phyloP scores from a whole-genome alignment of 306 rosid genomes.

The Glycine latifolia region DNA sequence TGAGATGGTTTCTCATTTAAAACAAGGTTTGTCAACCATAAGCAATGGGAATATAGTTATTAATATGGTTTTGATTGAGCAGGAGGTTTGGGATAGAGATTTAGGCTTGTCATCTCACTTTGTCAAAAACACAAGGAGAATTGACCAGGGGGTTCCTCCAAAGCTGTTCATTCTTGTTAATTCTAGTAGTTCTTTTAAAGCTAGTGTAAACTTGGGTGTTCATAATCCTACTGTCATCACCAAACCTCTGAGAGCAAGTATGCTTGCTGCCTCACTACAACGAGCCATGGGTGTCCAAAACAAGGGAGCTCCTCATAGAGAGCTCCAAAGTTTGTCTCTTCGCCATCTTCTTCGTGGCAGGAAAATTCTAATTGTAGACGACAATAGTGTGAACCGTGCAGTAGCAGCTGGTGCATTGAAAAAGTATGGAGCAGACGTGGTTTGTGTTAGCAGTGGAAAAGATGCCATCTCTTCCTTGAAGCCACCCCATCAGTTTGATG shows the following conservation, averaged over 20 bases:
- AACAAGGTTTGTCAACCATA: constrained; percentile 62
- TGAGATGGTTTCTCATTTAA: constrained; percentile 70
- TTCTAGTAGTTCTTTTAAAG: constrained; percentile 59
- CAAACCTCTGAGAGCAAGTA: constrained; percentile 91
- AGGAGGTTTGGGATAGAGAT: constrained; percentile 87
- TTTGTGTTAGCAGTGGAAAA: constrained; percentile 78
- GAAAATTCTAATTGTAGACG: constrained; percentile 87
- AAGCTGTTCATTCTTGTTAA: constrained; percentile 79
- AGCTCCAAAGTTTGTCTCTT: constrained; percentile 74
- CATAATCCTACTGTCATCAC: constrained; percentile 62
- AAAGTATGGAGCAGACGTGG: constrained; percentile 90
- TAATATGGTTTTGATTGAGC: constrained; percentile 77
- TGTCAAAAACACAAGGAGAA: constrained; percentile 54
- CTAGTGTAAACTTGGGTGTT: constrained; percentile 47
- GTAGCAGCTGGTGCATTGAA: constrained; percentile 97
- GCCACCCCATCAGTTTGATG: constrained; percentile 89
- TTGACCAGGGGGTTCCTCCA: constrained; percentile 55
- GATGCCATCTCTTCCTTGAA: constrained; percentile 73
- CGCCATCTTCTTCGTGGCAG: constrained; percentile 79
- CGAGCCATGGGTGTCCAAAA: constrained; percentile 76
- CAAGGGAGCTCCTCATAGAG: constrained; percentile 72
- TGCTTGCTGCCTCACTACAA: constrained; percentile 92
- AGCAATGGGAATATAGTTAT: constrained; percentile 54
- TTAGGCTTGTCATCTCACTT: constrained; percentile 53
- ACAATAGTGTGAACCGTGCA: constrained; percentile 81